phyloP scores from a whole-genome alignment of 2,329 filamentous ascomycete species.

The Cadophora luteo-olivacea region DNA sequence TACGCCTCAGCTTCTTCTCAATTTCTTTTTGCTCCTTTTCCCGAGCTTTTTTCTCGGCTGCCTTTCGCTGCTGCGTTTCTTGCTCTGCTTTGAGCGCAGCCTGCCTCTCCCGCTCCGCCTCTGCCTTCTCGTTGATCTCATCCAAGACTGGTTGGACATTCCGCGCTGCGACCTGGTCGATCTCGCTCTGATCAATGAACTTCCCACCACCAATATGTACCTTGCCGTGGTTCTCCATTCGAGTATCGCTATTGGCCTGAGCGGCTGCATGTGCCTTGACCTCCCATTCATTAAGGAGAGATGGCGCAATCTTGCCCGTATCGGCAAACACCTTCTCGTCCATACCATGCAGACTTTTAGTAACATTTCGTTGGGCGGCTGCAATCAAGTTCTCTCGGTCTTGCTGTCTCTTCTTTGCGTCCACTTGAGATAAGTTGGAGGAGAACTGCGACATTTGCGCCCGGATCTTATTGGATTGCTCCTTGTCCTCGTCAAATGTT shows the following conservation, averaged over 20 bases:
- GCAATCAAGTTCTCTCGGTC: slow-evolving; percentile 80
- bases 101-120: slow-evolving; percentile 72
- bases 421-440: slow-evolving; percentile 69
- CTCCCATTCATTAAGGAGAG: slow-evolving; percentile 79
- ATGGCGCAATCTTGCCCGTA: slow-evolving; percentile 74
- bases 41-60: slow-evolving; percentile 60
- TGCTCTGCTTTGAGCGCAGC: slow-evolving; percentile 67
- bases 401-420: slow-evolving; percentile 74
- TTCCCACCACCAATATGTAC: slow-evolving; percentile 80
- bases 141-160: slow-evolving; percentile 84
- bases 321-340: slow-evolving; percentile 81
- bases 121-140: slow-evolving; percentile 81
- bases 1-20: slow-evolving; percentile 64
- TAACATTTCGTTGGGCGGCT: slow-evolving; percentile 86
- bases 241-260: slow-evolving; percentile 65
- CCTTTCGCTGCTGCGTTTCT: slow-evolving; percentile 67
- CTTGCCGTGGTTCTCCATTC: slow-evolving; percentile 63
- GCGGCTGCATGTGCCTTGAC: slow-evolving; percentile 74
- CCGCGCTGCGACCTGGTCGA: slow-evolving; percentile 79
- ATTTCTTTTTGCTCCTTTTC: slow-evolving; percentile 61
- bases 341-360: slow-evolving; percentile 76
- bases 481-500: slow-evolving; percentile 55
- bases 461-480: slow-evolving; percentile 74
- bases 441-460: slow-evolving; percentile 82
- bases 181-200: slow-evolving; percentile 77